Percentiles rank a stretch among this genome's conserved stretches.
Evolutionary conservation across 192 early-diverging fungal species (phyloP).

Genomic region (Allomyces macrogynus): DNA sequence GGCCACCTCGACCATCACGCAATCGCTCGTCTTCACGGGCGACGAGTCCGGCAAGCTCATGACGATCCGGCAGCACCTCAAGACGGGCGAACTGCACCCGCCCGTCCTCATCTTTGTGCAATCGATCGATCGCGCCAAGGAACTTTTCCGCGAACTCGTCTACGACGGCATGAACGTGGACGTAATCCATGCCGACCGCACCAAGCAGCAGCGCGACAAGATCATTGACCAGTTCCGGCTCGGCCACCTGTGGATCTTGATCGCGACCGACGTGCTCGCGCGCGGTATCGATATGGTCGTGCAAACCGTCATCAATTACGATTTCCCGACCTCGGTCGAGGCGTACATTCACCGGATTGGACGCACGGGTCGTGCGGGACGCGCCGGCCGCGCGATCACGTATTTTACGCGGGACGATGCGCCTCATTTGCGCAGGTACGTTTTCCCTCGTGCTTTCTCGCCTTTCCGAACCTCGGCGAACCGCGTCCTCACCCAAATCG

Average conservation of each 20-base stretch:
- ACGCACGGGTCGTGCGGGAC: slow-evolving; percentile 92
- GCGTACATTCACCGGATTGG: slow-evolving; percentile 96
- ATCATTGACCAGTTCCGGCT: slow-evolving; percentile 72
- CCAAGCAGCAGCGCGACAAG: slow-evolving; percentile 76
- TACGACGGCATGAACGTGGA: slow-evolving; percentile 97
- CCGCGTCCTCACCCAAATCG: neutral
- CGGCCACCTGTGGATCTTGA: slow-evolving; percentile 86
- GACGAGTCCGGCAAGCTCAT: slow-evolving; percentile 86
- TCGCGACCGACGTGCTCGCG: slow-evolving; percentile 90
- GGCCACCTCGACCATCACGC: slow-evolving; percentile 76
- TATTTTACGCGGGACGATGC: slow-evolving; percentile 89
- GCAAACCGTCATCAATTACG: slow-evolving; percentile 93
- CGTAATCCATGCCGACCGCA: slow-evolving; percentile 91
- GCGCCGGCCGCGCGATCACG: slow-evolving; percentile 70
- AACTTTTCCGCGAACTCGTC: slow-evolving; percentile 85
- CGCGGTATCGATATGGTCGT: slow-evolving; percentile 98
- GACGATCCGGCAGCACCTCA: slow-evolving; percentile 72
- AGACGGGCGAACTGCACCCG: slow-evolving; percentile 54
- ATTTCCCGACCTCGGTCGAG: slow-evolving; percentile 79
- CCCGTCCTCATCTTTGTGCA: slow-evolving; percentile 93
- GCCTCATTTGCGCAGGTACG: slow-evolving; percentile 56
- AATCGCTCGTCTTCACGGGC: slow-evolving; percentile 75
- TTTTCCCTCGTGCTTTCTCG: neutral
- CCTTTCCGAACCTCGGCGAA: neutral
- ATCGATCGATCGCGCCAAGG: slow-evolving; percentile 89